Conservation (phyloP, 192 early-diverging fungal genomes). For the Gryganskiella cystojenkinii region DNA sequence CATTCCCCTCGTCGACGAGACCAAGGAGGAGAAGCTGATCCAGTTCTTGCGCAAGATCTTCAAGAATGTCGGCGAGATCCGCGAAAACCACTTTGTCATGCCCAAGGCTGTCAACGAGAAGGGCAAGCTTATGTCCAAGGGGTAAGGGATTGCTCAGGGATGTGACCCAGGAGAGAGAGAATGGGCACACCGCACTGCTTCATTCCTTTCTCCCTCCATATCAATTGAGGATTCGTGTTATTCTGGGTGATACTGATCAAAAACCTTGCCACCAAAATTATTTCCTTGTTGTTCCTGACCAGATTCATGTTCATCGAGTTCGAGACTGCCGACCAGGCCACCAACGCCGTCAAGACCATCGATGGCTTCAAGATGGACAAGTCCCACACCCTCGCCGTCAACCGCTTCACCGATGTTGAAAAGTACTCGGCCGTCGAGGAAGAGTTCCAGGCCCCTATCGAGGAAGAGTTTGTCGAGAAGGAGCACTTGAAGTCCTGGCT, state of each 20-base stretch:
- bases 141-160: constrained; percentile 58
- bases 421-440: constrained; percentile 80
- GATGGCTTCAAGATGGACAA: constrained; percentile 88
- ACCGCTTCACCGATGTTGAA: constrained; percentile 94
- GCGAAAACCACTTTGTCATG: constrained; percentile 88
- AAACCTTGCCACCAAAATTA: not conserved
- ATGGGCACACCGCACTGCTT: constrained; percentile 5
- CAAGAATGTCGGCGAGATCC: constrained; percentile 81
- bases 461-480: constrained; percentile 77
- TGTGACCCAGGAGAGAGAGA: no score
- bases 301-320: constrained; percentile 96
- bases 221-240: no score
- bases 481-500: constrained; percentile 95
- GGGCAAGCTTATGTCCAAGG: constrained; percentile 82
- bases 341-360: constrained; percentile 75
- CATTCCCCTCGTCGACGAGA: constrained; percentile 85
- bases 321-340: constrained; percentile 86
- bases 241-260: not conserved
- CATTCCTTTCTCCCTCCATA: no score
- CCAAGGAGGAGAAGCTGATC: constrained; percentile 89
- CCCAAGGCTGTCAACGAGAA: constrained; percentile 77
- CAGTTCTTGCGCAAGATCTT: constrained; percentile 82
- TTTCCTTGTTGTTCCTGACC: not conserved
- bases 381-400: constrained; percentile 82
- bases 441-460: constrained; percentile 77